Base-by-base conservation (phyloP, 495 filamentous ascomycete genomes). In the Hapsidospora chrysogenum region DNA sequence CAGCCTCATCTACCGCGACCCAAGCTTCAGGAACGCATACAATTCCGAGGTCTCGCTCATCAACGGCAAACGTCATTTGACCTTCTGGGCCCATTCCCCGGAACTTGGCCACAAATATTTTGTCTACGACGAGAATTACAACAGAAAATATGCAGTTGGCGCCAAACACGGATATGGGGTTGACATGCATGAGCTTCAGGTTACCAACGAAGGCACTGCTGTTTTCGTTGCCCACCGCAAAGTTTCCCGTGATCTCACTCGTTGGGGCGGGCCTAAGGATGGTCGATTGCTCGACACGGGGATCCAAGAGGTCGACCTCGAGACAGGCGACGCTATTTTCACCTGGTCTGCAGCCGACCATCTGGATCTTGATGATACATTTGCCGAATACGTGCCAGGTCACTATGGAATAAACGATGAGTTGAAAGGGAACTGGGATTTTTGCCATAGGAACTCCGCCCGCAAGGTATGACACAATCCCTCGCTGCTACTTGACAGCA, bases 331-430 rank as follows among this genome's bases (percentile, higher is more conserved):
- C 31, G 16, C 39, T n/a, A 28, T 60, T 16, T 64, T 61, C 38
- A 33, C 49, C 31, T 64, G 58, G 60, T 48, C 53, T 9, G 53
- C 53, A 14, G 55, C 51, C 1, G 51, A 63, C 6, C 54, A 63
- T 33, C 41, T 49, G 22, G 31, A 31, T 9, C 26, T 44, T 15
- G 27, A 26, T 3, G 42, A 50, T 3, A 43, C 46, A 1, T 43
- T 38, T 20, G 18, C n/a, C 13, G 26, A 26, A 11, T 43, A 42
- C 7, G 35, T 42, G 9, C 9, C 18, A 2, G 41, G 11, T 8
- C 25, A 31, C 17, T 23, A 22, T 10, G 33, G 23, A 2, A 31
- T 16, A n/a, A 13, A 10, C 27, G 3, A 31, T 16, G 13, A 13
- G 11, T 14, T 16, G n/a, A 17, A 8, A 9, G 17, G 23, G 18